Base-by-base conservation (phyloP, 2,329 filamentous ascomycete genomes). In the Fusarium sp. region DNA sequence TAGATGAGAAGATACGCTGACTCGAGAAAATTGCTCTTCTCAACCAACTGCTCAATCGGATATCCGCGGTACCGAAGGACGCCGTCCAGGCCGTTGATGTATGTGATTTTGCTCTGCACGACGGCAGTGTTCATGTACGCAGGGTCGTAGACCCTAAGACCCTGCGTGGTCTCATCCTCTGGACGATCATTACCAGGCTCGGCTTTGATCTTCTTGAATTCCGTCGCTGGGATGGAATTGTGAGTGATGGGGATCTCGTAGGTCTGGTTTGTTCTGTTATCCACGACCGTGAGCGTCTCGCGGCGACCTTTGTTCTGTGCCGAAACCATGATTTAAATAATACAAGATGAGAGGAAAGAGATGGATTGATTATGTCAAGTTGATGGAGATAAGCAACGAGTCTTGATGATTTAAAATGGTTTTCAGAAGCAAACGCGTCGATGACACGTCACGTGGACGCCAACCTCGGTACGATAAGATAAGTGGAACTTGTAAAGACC, bases 81-180 rank as follows among this genome's bases (percentile, higher is more conserved):
- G 40, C 86, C 86, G 28, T 87, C 85, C 65, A 82, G 82, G 40
- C 86, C 86, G 75, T 88, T 87, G 77, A 87, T 87, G 80, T 87
- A 87, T 33, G 85, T 87, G 75, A 88, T 88, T 54, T 79, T 82
- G 74, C 83, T 85, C 79, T 85, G 79, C 25, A 87, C 82, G 4
- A 86, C 86, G 23, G 86, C 85, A 4, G 86, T 87, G 81, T 87
- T 88, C 83, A 87, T 85, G 79, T 86, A 88, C 6, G 83, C 86
- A n/a, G 86, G 85, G 77, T 87, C 86, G 61, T 82, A 87, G 40
- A 88, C 81, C 28, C 85, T 79, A n/a, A 88, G 82, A 16, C 86
- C 86, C 72, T 87, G 85, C 15, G 80, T 81, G 6, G 83, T 85
- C 80, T 86, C 85, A 76, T 86, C 82, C 61, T 86, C 84, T 15